These are phyloP conservation scores for Sphaerosporella brunnea DNA, from an alignment of 495 filamentous ascomycete species.

Conservation along the genomic window DNA sequence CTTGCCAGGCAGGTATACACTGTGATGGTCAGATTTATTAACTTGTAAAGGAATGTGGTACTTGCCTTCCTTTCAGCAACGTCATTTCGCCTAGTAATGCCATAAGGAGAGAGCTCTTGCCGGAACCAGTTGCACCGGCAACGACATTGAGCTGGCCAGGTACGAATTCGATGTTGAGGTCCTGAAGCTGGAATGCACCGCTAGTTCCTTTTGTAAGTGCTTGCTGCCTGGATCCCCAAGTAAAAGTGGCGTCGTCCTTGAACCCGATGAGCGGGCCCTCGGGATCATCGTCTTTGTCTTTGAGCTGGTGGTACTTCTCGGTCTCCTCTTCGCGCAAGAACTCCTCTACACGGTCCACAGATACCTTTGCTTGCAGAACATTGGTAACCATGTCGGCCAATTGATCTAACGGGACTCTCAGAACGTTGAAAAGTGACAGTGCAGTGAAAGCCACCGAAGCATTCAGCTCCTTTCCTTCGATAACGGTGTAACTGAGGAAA, in stretches of 20 bases:
- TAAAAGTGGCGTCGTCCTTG: conserved; percentile 61
- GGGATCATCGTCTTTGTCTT: conserved; percentile 40
- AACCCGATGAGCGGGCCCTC: conserved; percentile 59
- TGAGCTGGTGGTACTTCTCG: conserved; percentile 82
- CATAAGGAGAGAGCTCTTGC: conserved; percentile 93
- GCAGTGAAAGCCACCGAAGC: conserved; percentile 94
- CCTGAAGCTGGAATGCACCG: conserved; percentile 59
- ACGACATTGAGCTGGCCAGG: conserved; percentile 75
- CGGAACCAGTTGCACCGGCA: conserved; percentile 79
- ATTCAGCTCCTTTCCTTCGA: conserved; percentile 76
- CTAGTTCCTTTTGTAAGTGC: conserved; percentile 39
- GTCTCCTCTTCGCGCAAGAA: conserved; percentile 92
- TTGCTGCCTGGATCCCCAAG: conserved; percentile 65
- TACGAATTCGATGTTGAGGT: conserved; percentile 59
- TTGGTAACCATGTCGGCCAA: conserved; percentile 98
- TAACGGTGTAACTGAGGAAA: conserved; percentile 78
- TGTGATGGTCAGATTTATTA: neutral
- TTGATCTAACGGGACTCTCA: conserved; percentile 86
- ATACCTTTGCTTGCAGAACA: conserved; percentile 94
- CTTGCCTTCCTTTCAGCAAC: conserved; percentile 45
- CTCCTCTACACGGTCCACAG: conserved; percentile 87
- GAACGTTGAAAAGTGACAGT: conserved; percentile 87
- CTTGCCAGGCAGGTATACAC: conserved; percentile 64
- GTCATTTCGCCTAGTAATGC: conserved; percentile 96
- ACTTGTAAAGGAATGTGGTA: neutral